Base-by-base conservation (phyloP, 176 grass and related monocot species). In the Musa troglodytarum region DNA sequence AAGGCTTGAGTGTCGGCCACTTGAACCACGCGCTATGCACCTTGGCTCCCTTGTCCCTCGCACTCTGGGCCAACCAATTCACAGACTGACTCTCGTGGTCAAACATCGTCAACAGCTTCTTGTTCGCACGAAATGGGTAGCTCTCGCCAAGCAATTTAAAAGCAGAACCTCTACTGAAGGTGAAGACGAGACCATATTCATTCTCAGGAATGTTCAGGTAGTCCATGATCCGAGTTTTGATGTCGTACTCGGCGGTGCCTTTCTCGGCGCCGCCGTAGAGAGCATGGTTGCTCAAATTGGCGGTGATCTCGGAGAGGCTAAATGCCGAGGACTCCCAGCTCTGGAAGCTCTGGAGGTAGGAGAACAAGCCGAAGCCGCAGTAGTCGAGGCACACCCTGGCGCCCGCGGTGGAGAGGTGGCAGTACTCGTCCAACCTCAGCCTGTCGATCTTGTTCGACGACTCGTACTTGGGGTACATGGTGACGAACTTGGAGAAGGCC, bases 311-410 rank as follows among this genome's bases (percentile, higher is more conserved):
- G 20, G 84, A 83, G 19, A 99, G 81, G 66, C 85, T 94, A 87
- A 99, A 99, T 53, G 88, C 78, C 2, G 83, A 84, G 29, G 95
- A 99, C 71, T 99, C 95, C 71, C 68, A 80, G 9, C 23, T 64
- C 77, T 91, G 79, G 74, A 85, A 93, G 79, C 78, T 94, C 74
- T 99, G 95, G 66, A 94, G 84, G 58, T 83, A 88, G 77, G 95
- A 99, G 82, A 99, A 99, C 56, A 99, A 84, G 16, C 95, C 95
- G n/a, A 99, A 99, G 68, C 95, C 95, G 59, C 95, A 99, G 82
- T 99, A 99, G 81, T 99, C 95, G 49, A 99, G 90, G 80, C 95
- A 99, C 55, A 82, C 90, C 86, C 85, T 99, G 80, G 77, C 82
- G 11, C 71, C 87, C 5, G 85, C 68, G 21, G 84, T 89, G 65